Conservation (phyloP, 768 basidiomycete species). For the Kondoa malvinella region DNA sequence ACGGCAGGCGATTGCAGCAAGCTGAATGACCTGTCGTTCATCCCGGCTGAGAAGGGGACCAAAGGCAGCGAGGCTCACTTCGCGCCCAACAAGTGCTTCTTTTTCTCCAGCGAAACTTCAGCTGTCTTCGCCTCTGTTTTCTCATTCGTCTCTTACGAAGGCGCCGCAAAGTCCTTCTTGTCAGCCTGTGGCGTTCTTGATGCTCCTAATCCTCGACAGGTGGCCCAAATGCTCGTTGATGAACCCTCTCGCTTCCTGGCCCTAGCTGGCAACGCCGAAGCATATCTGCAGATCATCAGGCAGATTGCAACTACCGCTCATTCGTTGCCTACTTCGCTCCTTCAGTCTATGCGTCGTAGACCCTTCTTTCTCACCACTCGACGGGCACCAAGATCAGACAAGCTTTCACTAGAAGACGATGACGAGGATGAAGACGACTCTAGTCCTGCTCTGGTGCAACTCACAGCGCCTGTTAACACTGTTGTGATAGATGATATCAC, state of each 20-base stretch:
- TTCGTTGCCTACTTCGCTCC: conserved; percentile 28
- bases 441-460: conserved; percentile 12
- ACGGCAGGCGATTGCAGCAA: conserved; percentile 11
- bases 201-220: conserved; percentile 57
- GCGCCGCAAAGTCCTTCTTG: conserved; percentile 63
- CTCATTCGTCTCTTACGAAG: conserved; percentile 73
- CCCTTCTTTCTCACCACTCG: conserved; percentile 48
- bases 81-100: conserved; percentile 6
- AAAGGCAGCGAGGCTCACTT: background rate
- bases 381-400: conserved; percentile 32
- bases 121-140: conserved; percentile 59
- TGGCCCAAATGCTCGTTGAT: conserved; percentile 46
- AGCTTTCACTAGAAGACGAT: conserved; percentile 51
- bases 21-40: conserved; percentile 12
- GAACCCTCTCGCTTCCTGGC: conserved; percentile 57
- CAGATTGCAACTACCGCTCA: conserved; percentile 9
- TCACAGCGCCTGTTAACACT: conserved; percentile 36
- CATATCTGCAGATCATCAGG: conserved; percentile 2
- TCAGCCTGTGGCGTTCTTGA: conserved; percentile 69
- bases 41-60: conserved; percentile 14
- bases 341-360: conserved; percentile 47
- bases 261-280: conserved; percentile 37
- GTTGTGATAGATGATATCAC: conserved; percentile 77
- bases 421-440: conserved; percentile 35
- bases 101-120: background rate